Conservation (phyloP, 1,284 basidiomycete genomes). For the Cystobasidium pallidum region DNA sequence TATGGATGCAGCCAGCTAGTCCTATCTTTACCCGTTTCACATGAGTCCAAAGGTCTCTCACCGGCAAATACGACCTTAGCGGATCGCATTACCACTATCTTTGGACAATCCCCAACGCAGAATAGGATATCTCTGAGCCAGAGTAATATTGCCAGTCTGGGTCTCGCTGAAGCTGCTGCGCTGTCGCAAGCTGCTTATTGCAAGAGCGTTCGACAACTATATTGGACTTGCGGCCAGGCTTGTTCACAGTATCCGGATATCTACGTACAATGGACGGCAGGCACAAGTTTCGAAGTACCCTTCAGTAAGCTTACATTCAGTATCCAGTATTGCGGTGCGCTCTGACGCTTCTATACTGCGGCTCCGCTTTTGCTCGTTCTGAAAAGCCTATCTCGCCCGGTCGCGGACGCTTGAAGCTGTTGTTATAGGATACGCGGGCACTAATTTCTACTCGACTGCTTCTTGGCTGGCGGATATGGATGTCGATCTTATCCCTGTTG, state of each 20-base stretch:
- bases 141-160: not conserved
- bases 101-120: not conserved
- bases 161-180: not conserved
- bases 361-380: not conserved
- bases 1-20: not conserved
- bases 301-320: not conserved
- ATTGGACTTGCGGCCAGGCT: not conserved
- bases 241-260: not conserved
- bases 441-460: conserved; percentile 1
- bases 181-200: conserved; percentile 5
- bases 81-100: not conserved
- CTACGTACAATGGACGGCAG: not conserved
- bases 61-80: not conserved
- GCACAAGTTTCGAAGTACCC: not conserved
- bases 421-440: conserved; percentile 9
- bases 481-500: not conserved
- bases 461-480: conserved; percentile 7
- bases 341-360: not conserved
- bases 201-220: not conserved
- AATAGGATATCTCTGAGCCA: not conserved
- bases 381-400: conserved; percentile 1
- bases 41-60: too few species aligned
- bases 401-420: not conserved
- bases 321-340: not conserved
- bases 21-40: not conserved